These are phyloP conservation scores for Wickerhamomyces rabaulensis DNA, from an alignment of 805 yeast species.

Conservation along the genomic window DNA sequence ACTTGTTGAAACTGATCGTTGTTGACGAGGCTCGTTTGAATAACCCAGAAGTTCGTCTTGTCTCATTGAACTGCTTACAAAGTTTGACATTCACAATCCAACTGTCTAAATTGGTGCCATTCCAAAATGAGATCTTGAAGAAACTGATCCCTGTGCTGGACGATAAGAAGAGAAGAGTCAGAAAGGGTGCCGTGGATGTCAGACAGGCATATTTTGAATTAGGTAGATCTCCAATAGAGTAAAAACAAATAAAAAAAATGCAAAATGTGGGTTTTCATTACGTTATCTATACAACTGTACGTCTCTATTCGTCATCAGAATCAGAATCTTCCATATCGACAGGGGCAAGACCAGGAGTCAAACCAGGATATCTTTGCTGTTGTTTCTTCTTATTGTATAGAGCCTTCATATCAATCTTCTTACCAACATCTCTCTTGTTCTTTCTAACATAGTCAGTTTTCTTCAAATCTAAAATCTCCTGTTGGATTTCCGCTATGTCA, in stretches of 20 bases:
- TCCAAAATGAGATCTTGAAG: slow-evolving; percentile 36
- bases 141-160: slow-evolving; percentile 52
- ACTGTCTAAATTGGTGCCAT: slow-evolving; percentile 42
- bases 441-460: slow-evolving; percentile 28
- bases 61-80: slow-evolving; percentile 55
- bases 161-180: slow-evolving; percentile 67
- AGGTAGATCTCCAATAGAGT: slow-evolving; percentile 32
- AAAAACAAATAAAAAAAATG: background rate
- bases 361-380: slow-evolving; percentile 42
- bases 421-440: slow-evolving; percentile 18
- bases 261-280: background rate
- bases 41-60: slow-evolving; percentile 46
- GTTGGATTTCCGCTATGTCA: slow-evolving; percentile 39
- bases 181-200: slow-evolving; percentile 73
- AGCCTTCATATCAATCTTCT: slow-evolving; percentile 25
- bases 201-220: slow-evolving; percentile 70
- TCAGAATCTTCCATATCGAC: slow-evolving; percentile 62
- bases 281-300: background rate
- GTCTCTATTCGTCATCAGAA: slow-evolving; percentile 24
- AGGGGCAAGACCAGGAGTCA: slow-evolving; percentile 85
- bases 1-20: slow-evolving; percentile 33
- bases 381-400: slow-evolving; percentile 26
- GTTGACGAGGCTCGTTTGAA: slow-evolving; percentile 22
- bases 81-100: slow-evolving; percentile 36
- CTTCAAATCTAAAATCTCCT: slow-evolving; percentile 38